A percentile compares a stretch with the other conserved stretches of the same genome.
phyloP scores from a whole-genome alignment of 331 rosid genomes.

The Acacia concinna region DNA sequence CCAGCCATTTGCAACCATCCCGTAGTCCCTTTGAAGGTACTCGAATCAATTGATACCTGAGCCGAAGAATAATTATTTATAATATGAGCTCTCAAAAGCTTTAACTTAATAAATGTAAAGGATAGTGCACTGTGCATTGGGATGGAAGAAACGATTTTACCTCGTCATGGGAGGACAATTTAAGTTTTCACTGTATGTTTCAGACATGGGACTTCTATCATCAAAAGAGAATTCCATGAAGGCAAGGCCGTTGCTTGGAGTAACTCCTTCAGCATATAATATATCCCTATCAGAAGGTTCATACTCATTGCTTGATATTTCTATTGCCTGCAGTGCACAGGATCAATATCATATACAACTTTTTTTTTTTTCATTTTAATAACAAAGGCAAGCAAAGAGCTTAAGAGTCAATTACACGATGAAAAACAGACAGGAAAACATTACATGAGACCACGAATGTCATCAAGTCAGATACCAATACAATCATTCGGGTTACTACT shows the following conservation, averaged over 20 bases:
- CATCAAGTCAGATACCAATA: background rate
- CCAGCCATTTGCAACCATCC: constrained; percentile 91
- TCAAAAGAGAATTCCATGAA: constrained; percentile 84
- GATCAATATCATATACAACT: constrained; percentile 33
- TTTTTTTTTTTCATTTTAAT: background rate
- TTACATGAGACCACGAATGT: background rate
- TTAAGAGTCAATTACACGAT: background rate
- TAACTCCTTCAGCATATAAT: constrained; percentile 81
- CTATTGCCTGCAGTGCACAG: constrained; percentile 63
- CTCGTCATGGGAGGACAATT: constrained; percentile 59
- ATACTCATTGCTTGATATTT: constrained; percentile 88
- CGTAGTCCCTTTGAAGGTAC: constrained; percentile 74
- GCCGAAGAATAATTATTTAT: constrained; percentile 23
- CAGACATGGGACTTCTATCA: constrained; percentile 83
- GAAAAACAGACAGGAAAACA: background rate
- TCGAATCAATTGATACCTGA: constrained; percentile 78
- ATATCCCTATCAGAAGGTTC: constrained; percentile 88
- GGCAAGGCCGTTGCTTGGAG: constrained; percentile 84
- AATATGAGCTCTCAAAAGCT: constrained; percentile 20
- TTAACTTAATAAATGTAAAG: constrained; percentile 29
- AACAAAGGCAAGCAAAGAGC: background rate
- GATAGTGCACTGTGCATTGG: background rate
- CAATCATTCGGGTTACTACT: background rate
- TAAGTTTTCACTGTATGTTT: constrained; percentile 61
- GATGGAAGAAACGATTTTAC: constrained; percentile 48